Evolutionary conservation across 1,284 basidiomycete genomes (phyloP).

Genomic region (Acaromyces ingoldii): DNA sequence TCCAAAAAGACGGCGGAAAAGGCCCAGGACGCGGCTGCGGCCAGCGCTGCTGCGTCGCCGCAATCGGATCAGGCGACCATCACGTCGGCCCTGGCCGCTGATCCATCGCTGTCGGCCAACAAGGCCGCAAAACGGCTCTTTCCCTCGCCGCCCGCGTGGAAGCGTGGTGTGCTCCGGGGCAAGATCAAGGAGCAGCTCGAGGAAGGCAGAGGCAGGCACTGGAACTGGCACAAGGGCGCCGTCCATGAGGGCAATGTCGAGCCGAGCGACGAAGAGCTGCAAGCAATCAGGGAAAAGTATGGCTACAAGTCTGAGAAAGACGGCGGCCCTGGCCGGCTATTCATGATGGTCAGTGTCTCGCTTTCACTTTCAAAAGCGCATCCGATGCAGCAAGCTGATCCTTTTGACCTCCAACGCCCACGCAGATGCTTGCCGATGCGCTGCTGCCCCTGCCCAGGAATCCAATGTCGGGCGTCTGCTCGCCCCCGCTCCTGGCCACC

Average conservation of each 20-base stretch:
- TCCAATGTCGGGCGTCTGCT: constrained; percentile 46
- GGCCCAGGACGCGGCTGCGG: background rate
- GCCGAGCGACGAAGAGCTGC: constrained; percentile 41
- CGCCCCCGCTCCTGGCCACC: constrained; percentile 45
- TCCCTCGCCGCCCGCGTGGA: constrained; percentile 29
- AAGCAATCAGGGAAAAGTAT: constrained; percentile 28
- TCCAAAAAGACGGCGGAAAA: background rate
- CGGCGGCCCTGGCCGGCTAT: constrained; percentile 41
- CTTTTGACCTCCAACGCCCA: background rate
- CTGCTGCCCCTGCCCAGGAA: constrained; percentile 34
- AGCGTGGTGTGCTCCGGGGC: constrained; percentile 33
- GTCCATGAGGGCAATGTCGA: constrained; percentile 31
- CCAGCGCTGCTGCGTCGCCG: background rate
- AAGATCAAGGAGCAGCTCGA: constrained; percentile 44
- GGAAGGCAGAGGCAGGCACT: constrained; percentile 38
- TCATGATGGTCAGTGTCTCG: constrained; percentile 31
- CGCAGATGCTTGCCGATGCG: constrained; percentile 41
- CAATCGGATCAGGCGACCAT: constrained; percentile 26
- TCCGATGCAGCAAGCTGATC: background rate
- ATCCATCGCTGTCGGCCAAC: constrained; percentile 28
- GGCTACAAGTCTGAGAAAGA: constrained; percentile 31
- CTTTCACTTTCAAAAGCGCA: background rate
- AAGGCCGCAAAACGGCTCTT: constrained; percentile 35
- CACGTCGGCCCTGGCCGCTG: constrained; percentile 43
- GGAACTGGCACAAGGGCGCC: constrained; percentile 48